A percentile compares a stretch with the other conserved stretches of the same genome.
Conservation (phyloP, 805 yeast species). For the Yarrowia osloensis region DNA sequence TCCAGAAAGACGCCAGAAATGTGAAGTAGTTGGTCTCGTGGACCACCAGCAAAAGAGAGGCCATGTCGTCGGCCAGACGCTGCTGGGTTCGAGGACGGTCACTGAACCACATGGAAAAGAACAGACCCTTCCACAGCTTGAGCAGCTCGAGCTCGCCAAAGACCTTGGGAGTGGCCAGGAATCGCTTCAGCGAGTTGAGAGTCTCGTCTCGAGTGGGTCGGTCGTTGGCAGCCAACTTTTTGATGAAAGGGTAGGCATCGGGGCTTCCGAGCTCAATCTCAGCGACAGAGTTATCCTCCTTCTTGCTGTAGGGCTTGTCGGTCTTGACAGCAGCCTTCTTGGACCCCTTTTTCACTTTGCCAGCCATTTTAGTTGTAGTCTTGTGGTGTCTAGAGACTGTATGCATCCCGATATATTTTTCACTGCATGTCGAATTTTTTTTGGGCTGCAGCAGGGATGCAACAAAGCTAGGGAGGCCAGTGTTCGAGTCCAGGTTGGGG, state of each 20-base stretch:
- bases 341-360: slow-evolving; percentile 4
- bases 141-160: slow-evolving; percentile 58
- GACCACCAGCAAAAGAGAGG: slow-evolving; percentile 49
- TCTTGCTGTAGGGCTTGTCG: neutral
- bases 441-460: neutral
- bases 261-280: slow-evolving; percentile 4
- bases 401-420: neutral
- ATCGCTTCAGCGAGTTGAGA: slow-evolving; percentile 61
- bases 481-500: too few species aligned
- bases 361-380: neutral
- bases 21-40: slow-evolving; percentile 46
- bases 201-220: slow-evolving; percentile 75
- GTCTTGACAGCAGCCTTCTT: neutral
- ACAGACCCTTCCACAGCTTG: slow-evolving; percentile 95
- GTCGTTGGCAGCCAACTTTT: slow-evolving; percentile 80
- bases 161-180: slow-evolving; percentile 50
- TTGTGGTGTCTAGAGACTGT: neutral
- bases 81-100: slow-evolving; percentile 94
- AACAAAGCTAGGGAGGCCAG: neutral
- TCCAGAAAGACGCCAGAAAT: slow-evolving; percentile 80
- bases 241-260: slow-evolving; percentile 55
- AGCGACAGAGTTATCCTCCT: neutral
- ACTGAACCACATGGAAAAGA: slow-evolving; percentile 93
- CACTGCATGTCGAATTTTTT: neutral
- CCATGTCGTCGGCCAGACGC: slow-evolving; percentile 71